These are phyloP conservation scores for Penicillium cataractarum DNA, from an alignment of 495 filamentous ascomycete genomes.

Conservation along the genomic window DNA sequence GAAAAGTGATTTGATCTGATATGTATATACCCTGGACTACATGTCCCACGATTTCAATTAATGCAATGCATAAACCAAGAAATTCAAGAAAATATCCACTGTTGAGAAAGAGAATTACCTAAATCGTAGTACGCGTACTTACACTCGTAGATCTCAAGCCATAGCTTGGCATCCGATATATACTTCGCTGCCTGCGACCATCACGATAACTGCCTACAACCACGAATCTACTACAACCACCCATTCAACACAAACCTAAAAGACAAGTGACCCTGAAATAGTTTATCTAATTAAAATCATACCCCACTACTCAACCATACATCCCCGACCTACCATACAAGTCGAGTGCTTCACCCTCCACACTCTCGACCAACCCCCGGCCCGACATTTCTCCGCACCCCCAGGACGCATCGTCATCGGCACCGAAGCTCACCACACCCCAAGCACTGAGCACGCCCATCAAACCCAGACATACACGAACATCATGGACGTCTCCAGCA, in stretches of 20 bases:
- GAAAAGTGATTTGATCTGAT: slow-evolving; percentile 11
- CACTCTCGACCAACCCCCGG: background rate
- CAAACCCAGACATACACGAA: slow-evolving; percentile 9
- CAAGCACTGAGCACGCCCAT: background rate
- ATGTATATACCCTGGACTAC: slow-evolving; percentile 22
- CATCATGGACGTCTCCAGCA: slow-evolving; percentile 59
- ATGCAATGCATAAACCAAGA: background rate
- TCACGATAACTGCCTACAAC: background rate
- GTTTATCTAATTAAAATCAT: background rate
- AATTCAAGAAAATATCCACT: background rate
- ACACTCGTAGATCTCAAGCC: background rate
- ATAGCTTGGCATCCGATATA: background rate
- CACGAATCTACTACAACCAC: background rate
- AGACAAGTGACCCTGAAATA: background rate
- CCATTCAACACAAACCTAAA: too few species aligned
- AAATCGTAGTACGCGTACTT: background rate
- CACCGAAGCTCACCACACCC: slow-evolving; percentile 17
- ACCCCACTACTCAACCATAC: background rate
- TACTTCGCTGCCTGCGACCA: background rate
- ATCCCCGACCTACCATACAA: background rate
- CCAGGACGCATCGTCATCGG: slow-evolving; percentile 24
- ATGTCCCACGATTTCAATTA: background rate
- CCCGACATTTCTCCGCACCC: slow-evolving; percentile 22
- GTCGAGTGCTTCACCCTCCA: background rate
- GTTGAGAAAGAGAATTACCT: background rate